Evolutionary conservation across 2,329 filamentous ascomycete genomes (phyloP).

Genomic region (Hypoxylon sp.): DNA sequence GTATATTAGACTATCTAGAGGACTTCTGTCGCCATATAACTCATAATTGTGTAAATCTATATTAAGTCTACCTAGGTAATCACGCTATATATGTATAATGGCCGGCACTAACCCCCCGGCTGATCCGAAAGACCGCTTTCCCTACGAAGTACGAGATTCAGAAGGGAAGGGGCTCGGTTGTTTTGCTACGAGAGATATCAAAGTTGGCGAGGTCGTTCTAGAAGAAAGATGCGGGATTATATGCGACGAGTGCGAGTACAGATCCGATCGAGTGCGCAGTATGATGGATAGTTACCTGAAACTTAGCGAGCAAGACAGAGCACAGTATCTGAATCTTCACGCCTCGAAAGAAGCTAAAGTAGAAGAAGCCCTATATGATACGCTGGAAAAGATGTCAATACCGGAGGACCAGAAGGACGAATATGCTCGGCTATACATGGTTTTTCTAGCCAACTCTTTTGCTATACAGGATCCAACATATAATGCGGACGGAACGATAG

Average conservation of each 20-base stretch:
- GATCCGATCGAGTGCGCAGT: neutral
- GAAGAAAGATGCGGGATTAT: neutral
- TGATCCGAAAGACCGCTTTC: neutral
- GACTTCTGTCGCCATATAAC: neutral
- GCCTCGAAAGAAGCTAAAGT: neutral
- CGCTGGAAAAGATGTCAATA: neutral
- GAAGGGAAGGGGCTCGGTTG: constrained; percentile 15
- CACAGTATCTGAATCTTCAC: neutral
- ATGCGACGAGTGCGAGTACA: neutral
- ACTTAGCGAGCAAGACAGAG: neutral
- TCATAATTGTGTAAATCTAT: too few species aligned
- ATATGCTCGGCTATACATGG: neutral
- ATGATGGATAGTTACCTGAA: neutral
- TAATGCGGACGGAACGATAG: neutral
- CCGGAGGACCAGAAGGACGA: neutral
- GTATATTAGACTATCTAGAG: neutral
- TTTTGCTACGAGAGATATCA: constrained; percentile 31
- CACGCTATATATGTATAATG: neutral
- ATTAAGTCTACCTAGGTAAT: too few species aligned
- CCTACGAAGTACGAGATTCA: constrained; percentile 6
- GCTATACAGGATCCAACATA: neutral
- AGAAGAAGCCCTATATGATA: neutral
- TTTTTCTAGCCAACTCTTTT: constrained; percentile 21
- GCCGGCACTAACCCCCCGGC: neutral
- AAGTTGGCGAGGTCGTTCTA: constrained; percentile 20